These are phyloP conservation scores for Pestalotiopsis sp. DNA, from an alignment of 2,329 filamentous ascomycete genomes.

Conservation along the genomic window DNA sequence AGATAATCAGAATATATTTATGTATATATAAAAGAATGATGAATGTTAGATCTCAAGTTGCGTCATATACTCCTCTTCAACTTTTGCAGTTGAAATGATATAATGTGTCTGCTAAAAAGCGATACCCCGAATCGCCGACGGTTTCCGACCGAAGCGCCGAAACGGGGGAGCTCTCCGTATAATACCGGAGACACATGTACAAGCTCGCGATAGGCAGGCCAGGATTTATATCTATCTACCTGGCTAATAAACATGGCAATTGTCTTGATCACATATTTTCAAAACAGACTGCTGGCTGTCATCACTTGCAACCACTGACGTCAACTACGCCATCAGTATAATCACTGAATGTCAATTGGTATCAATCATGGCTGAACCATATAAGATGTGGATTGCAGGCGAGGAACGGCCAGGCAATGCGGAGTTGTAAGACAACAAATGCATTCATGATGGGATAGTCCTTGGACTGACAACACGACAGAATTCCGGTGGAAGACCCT, in stretches of 20 bases:
- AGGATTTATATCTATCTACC: too few relatives aligned
- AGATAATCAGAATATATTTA: neutral
- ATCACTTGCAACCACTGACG: too few relatives aligned
- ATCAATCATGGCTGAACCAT: conserved; percentile 21
- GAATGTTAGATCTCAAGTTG: neutral
- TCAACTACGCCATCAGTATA: too few relatives aligned
- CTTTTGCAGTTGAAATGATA: neutral
- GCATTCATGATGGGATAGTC: neutral
- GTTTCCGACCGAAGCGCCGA: conserved; percentile 9
- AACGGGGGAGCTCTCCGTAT: conserved; percentile 1
- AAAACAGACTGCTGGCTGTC: too few relatives aligned
- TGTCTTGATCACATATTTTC: too few relatives aligned
- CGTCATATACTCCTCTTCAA: neutral
- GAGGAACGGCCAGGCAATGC: conserved; percentile 42
- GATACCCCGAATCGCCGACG: conserved; percentile 5
- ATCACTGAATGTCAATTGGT: too few relatives aligned
- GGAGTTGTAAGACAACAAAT: conserved; percentile 42
- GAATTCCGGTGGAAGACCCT: conserved; percentile 56
- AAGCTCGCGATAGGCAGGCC: neutral
- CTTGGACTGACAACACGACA: conserved; percentile 25
- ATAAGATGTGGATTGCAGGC: conserved; percentile 44
- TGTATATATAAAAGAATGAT: neutral
- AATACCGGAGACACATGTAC: neutral
- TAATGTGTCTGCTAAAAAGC: neutral
- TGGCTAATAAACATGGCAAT: too few relatives aligned